Conservation (phyloP, 768 basidiomycete species). For the Amanita rimosa region DNA sequence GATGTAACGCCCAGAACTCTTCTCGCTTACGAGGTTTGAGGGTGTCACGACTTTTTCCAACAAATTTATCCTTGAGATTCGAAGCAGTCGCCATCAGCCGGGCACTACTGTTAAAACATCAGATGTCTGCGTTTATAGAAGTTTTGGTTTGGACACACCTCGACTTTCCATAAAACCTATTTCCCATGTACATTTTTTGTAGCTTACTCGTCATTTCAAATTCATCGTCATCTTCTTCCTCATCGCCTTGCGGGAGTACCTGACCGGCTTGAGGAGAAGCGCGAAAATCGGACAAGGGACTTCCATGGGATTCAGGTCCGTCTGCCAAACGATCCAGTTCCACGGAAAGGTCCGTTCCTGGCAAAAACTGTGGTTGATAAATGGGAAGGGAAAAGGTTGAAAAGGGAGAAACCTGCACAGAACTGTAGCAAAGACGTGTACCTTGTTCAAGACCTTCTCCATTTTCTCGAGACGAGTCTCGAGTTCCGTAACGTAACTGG, state of each 20-base stretch:
- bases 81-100: conserved; percentile 44
- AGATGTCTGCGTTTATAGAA: not conserved
- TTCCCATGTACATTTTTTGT: conserved; percentile 22
- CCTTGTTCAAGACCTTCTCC: conserved; percentile 48
- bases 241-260: conserved; percentile 19
- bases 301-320: conserved; percentile 19
- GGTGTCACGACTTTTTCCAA: conserved; percentile 8
- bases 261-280: conserved; percentile 18
- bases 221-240: conserved; percentile 16
- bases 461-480: conserved; percentile 55
- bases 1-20: conserved; percentile 39
- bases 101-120: conserved; percentile 25
- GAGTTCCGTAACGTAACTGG: conserved; percentile 50
- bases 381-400: conserved; percentile 6
- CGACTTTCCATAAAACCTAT: conserved; percentile 39
- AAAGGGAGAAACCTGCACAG: conserved; percentile 7
- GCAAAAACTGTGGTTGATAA: conserved; percentile 24
- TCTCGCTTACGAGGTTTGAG: conserved; percentile 19
- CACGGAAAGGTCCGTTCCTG: conserved; percentile 50
- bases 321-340: conserved; percentile 28
- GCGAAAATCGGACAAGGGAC: conserved; percentile 11
- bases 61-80: conserved; percentile 43
- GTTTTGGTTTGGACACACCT: conserved; percentile 16
- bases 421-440: conserved; percentile 13
- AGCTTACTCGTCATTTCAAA: conserved; percentile 19